Conservation (phyloP, 2,329 filamentous ascomycete species). For the Xylariomycetidae sp. region DNA sequence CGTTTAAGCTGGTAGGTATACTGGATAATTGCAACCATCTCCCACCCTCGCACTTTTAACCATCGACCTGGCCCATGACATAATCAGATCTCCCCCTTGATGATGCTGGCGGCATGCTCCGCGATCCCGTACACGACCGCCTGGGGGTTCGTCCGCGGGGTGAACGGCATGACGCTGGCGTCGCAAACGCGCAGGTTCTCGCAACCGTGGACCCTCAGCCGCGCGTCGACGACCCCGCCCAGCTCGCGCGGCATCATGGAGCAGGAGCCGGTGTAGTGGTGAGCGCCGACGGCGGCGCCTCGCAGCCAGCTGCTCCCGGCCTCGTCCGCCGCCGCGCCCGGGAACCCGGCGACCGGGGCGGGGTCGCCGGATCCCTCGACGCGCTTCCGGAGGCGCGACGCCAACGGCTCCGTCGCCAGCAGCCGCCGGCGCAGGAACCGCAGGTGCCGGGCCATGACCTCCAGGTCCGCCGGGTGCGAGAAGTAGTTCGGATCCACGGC, state of each 20-base stretch:
- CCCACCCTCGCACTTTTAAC: too few relatives aligned
- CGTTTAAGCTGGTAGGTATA: too few relatives aligned
- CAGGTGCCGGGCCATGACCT: constrained; percentile 6
- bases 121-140: constrained; percentile 12
- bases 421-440: constrained; percentile 1
- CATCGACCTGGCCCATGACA: too few relatives aligned
- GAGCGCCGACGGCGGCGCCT: not conserved
- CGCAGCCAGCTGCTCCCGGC: too few relatives aligned
- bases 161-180: constrained; percentile 9
- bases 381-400: too few relatives aligned
- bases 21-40: too few relatives aligned
- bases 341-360: too few relatives aligned
- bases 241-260: constrained; percentile 9
- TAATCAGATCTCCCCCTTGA: constrained; percentile 7
- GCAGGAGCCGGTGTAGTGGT: constrained; percentile 10
- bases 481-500: constrained; percentile 1
- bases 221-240: constrained; percentile 10
- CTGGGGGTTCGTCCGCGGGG: constrained; percentile 7
- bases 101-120: constrained; percentile 9
- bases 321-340: too few relatives aligned
- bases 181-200: constrained; percentile 10
- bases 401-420: not conserved
- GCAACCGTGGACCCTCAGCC: constrained; percentile 7
- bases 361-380: too few relatives aligned
- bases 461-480: constrained; percentile 4